phyloP scores from a whole-genome alignment of 768 basidiomycete genomes.

The Pulveroboletus sp. region DNA sequence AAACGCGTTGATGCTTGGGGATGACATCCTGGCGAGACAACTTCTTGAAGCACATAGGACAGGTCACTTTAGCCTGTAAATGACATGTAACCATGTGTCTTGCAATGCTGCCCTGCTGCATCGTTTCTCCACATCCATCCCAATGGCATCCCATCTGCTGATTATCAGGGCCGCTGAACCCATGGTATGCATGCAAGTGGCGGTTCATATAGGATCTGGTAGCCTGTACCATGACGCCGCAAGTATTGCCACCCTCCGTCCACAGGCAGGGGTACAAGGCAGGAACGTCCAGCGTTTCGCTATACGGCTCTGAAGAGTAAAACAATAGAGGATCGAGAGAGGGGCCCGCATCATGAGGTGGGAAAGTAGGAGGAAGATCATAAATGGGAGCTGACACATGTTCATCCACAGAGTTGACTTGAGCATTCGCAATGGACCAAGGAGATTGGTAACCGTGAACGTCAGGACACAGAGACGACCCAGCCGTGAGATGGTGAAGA shows the following conservation, averaged over 20 bases:
- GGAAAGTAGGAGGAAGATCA: not conserved
- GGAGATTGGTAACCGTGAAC: not conserved
- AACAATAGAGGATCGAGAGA: not conserved
- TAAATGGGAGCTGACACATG: not conserved
- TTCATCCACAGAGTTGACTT: constrained; percentile 1
- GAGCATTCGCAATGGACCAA: not conserved
- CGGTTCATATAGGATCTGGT: constrained; percentile 25
- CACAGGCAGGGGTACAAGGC: constrained; percentile 18
- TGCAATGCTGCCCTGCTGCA: constrained; percentile 28
- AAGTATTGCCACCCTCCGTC: constrained; percentile 10
- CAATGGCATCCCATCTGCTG: constrained; percentile 19
- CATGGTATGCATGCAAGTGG: constrained; percentile 21
- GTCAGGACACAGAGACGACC: not conserved
- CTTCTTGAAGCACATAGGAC: constrained; percentile 26
- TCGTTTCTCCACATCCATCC: constrained; percentile 16
- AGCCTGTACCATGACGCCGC: constrained; percentile 17
- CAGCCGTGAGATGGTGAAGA: not conserved
- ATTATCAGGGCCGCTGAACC: constrained; percentile 20
- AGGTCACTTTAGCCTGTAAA: constrained; percentile 25
- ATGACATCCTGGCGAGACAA: constrained; percentile 25
- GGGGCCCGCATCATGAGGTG: not conserved
- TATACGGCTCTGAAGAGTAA: constrained; percentile 1
- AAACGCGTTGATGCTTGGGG: constrained; percentile 24
- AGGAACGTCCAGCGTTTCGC: not conserved
- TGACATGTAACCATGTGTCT: constrained; percentile 27